Conservation (phyloP, 2,329 filamentous ascomycete genomes). For the Diaporthe sp. region DNA sequence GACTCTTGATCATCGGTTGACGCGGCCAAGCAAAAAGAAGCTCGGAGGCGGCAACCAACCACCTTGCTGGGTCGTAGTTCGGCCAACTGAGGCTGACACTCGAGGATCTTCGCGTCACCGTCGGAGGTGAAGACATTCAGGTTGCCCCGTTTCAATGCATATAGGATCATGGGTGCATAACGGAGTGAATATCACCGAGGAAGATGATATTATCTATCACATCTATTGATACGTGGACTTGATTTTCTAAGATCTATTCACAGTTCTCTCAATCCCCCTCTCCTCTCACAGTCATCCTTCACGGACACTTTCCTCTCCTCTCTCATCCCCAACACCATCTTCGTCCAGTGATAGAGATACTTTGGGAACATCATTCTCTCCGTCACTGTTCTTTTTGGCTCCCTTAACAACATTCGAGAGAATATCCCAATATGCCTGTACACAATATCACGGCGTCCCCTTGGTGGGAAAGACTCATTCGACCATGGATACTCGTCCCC, state of each 20-base stretch:
- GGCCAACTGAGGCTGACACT: not conserved
- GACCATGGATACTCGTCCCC: conserved; percentile 5
- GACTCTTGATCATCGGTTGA: conserved; percentile 5
- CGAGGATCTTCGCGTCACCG: not conserved
- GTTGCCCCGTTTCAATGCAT: not conserved
- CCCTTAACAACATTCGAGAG: not conserved
- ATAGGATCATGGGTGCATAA: not conserved
- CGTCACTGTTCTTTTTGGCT: not conserved
- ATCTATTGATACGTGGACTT: not conserved
- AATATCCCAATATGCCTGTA: not conserved
- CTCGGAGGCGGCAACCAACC: not conserved
- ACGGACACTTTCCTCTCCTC: not conserved
- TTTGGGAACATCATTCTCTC: not conserved
- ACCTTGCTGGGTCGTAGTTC: too few species aligned
- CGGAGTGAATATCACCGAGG: not conserved
- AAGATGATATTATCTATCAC: not conserved
- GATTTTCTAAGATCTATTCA: not conserved
- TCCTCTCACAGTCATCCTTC: not conserved
- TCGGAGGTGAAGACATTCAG: not conserved
- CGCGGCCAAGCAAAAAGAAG: not conserved
- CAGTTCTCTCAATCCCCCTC: not conserved
- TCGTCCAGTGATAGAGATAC: not conserved
- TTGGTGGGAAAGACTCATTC: not conserved
- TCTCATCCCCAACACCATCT: not conserved
- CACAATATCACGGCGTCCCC: not conserved